Evolutionary conservation across 2,329 filamentous ascomycete species (phyloP).

Genomic region (Aschersonia sp.): DNA sequence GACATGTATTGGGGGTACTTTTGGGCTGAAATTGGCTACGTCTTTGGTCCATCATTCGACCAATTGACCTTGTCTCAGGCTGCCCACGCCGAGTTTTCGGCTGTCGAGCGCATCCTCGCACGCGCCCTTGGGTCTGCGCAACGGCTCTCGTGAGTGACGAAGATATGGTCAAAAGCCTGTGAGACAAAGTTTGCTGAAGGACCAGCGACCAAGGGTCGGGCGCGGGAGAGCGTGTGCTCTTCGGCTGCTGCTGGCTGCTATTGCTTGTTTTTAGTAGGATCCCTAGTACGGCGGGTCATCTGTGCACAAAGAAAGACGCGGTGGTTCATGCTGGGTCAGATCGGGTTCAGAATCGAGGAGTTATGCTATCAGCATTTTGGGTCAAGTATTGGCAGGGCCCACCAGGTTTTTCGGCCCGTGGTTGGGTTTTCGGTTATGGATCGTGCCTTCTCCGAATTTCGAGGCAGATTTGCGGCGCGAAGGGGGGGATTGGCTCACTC

Average conservation of each 20-base stretch:
- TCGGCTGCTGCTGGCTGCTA: neutral
- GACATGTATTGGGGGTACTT: conserved; percentile 38
- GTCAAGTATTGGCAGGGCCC: neutral
- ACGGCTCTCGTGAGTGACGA: neutral
- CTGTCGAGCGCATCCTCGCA: conserved; percentile 33
- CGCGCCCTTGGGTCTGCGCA: conserved; percentile 17
- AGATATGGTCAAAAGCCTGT: no score
- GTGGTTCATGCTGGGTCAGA: neutral
- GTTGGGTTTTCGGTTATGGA: neutral
- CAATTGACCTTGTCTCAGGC: conserved; percentile 31
- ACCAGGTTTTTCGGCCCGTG: neutral
- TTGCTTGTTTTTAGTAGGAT: no score
- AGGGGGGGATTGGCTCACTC: no score
- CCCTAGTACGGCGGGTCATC: no score
- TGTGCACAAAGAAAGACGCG: neutral
- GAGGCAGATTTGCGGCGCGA: no score
- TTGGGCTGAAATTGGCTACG: conserved; percentile 31
- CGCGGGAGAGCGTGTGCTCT: neutral
- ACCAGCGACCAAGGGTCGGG: no score
- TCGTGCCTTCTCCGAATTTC: no score
- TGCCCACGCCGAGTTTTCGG: conserved; percentile 29
- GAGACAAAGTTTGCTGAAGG: no score
- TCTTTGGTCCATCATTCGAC: conserved; percentile 26
- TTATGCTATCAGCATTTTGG: conserved; percentile 1
- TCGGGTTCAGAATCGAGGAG: conserved; percentile 1